phyloP scores from a whole-genome alignment of 768 basidiomycete species.

The Naganishia onofrii region DNA sequence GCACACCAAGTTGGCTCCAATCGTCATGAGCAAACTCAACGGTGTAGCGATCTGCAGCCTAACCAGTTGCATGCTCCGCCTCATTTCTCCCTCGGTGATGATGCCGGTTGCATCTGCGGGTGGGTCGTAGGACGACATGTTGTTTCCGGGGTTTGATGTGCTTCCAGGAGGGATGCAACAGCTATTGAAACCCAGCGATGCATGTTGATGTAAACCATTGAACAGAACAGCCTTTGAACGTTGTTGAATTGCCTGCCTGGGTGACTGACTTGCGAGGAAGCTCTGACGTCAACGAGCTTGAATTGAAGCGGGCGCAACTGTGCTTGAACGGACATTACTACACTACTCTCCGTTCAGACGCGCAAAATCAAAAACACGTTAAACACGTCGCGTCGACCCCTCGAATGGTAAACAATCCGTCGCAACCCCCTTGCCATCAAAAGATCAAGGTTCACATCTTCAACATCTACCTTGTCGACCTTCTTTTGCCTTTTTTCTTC shows the following conservation, averaged over 20 bases:
- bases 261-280: too few relatives aligned
- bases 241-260: too few relatives aligned
- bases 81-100: conserved; percentile 49
- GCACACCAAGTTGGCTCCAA: conserved; percentile 70
- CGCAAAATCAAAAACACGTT: too few relatives aligned
- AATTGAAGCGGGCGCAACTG: background rate
- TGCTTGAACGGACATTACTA: too few relatives aligned
- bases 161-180: too few relatives aligned
- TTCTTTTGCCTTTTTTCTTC: background rate
- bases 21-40: conserved; percentile 74
- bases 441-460: background rate
- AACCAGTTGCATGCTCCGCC: conserved; percentile 49
- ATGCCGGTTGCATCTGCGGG: conserved; percentile 38
- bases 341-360: too few relatives aligned
- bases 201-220: too few relatives aligned
- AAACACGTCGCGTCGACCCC: background rate
- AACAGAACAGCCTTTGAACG: too few relatives aligned
- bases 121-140: conserved; percentile 51
- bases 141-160: conserved; percentile 5
- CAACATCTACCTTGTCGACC: background rate
- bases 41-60: conserved; percentile 85
- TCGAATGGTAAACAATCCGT: background rate
- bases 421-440: background rate
- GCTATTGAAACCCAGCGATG: too few relatives aligned
- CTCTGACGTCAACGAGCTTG: too few relatives aligned